Conservation (phyloP, 306 rosid genomes). For the Hippophae gyantsensis region DNA sequence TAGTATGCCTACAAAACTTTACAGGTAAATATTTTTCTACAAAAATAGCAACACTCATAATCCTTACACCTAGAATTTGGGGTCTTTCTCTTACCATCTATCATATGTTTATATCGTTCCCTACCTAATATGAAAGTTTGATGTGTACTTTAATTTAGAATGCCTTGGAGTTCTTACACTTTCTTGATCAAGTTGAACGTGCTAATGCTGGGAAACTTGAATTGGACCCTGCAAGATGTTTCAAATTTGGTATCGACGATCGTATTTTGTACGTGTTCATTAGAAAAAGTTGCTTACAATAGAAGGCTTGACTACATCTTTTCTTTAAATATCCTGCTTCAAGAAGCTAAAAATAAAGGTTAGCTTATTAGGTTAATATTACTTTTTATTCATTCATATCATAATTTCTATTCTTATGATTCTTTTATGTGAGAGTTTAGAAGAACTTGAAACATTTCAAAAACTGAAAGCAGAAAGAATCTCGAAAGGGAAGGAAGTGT, state of each 20-base stretch:
- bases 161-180: constrained; percentile 95
- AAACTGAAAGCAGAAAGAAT: constrained; percentile 63
- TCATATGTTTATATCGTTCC: not conserved
- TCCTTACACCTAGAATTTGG: too few relatives aligned
- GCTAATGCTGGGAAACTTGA: constrained; percentile 46
- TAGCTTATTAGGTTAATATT: constrained; percentile 8
- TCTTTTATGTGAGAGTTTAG: constrained; percentile 33
- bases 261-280: constrained; percentile 79
- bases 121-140: constrained; percentile 10
- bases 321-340: constrained; percentile 73
- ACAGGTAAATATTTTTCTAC: too few relatives aligned
- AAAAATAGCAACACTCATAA: too few relatives aligned
- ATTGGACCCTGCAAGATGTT: constrained; percentile 71
- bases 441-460: constrained; percentile 60
- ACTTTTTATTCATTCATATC: not conserved
- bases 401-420: constrained; percentile 16
- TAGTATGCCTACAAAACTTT: too few relatives aligned
- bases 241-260: constrained; percentile 94
- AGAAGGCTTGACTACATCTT: constrained; percentile 81
- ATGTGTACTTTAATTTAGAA: constrained; percentile 40
- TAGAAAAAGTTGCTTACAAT: constrained; percentile 88
- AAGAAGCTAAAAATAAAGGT: constrained; percentile 84
- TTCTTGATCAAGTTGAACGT: constrained; percentile 87
- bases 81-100: not conserved
- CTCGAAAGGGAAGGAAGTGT: constrained; percentile 54